Evolutionary conservation across 2,329 filamentous ascomycete species (phyloP).

Genomic region (Sporothrix inflata): DNA sequence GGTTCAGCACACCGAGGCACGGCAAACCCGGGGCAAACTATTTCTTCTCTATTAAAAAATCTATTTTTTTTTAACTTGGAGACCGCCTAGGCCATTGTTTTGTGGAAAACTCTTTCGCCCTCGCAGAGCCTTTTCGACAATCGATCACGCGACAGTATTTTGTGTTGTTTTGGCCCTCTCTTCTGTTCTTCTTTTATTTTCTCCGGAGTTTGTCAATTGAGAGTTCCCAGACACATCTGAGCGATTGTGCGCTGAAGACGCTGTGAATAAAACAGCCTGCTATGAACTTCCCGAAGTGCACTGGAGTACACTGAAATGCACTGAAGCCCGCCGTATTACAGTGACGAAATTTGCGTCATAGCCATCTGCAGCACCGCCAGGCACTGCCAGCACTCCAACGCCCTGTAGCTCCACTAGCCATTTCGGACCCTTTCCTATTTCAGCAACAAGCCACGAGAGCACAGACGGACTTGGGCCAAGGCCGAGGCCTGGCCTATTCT

Average conservation of each 20-base stretch:
- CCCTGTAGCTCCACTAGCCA: neutral
- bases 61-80: neutral
- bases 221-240: neutral
- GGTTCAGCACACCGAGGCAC: constrained; percentile 16
- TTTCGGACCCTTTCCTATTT: constrained; percentile 21
- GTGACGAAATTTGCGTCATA: constrained; percentile 15
- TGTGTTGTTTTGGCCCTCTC: neutral
- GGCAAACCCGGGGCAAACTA: constrained; percentile 7
- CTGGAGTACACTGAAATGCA: neutral
- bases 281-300: neutral
- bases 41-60: no score
- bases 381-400: neutral
- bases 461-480: constrained; percentile 11
- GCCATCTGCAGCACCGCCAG: neutral
- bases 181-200: neutral
- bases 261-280: neutral
- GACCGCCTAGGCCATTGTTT: neutral
- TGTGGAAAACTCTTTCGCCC: neutral
- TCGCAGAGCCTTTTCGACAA: neutral
- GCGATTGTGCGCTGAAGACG: neutral
- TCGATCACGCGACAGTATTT: constrained; percentile 13
- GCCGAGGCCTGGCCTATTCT: neutral
- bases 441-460: constrained; percentile 28
- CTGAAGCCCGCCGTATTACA: neutral
- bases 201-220: neutral